Evolutionary conservation across 108 stramenopile genomes (phyloP), one percentile per base, ranked within the genome.

Genomic region (Pseudonitzschia multistriata): DNA sequence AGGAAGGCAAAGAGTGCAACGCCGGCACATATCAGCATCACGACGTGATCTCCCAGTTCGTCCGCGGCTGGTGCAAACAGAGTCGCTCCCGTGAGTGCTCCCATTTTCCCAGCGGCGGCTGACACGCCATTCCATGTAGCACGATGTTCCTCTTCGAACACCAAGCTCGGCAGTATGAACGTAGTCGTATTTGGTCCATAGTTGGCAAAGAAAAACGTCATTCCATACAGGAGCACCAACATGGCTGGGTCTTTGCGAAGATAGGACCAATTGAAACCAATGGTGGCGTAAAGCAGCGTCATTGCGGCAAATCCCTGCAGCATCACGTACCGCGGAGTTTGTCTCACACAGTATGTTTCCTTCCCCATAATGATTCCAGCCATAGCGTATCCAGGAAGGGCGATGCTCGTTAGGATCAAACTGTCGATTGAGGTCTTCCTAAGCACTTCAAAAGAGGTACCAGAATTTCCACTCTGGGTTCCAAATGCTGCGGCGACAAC

Each of bases 101-200:
- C 94, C 0, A 83, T n/a, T 68, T 95, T 95, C 0, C 94, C 94
- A 33, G 67, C 55, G 13, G 94, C 94, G 10, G 94, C 94, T 70
- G 88, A 82, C 1, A 92, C 71, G 21, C 94, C 94, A 79, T 95
- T 95, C 54, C 90, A 74, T n/a, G 94, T 92, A 5, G 88, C 83
- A 25, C 91, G 81, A 62, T 86, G 83, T 25, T 87, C 75, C 5
- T 68, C 77, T 5, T 84, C 81, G 64, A 83, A 95, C 0, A 88
- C 74, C 28, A 95, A 76, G 64, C 80, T 82, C 3, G 94, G 91
- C 56, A 95, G 68, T 52, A 83, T 65, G 37, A 82, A 87, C 27
- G 91, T 90, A 5, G 91, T 86, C 34, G 90, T 84, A 60, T 95
- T 95, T 45, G 94, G 94, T 5, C 94, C 94, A 53, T 90, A 92